Conservation (phyloP, 805 yeast genomes). For the Zygosaccharomyces pseudorouxii region DNA sequence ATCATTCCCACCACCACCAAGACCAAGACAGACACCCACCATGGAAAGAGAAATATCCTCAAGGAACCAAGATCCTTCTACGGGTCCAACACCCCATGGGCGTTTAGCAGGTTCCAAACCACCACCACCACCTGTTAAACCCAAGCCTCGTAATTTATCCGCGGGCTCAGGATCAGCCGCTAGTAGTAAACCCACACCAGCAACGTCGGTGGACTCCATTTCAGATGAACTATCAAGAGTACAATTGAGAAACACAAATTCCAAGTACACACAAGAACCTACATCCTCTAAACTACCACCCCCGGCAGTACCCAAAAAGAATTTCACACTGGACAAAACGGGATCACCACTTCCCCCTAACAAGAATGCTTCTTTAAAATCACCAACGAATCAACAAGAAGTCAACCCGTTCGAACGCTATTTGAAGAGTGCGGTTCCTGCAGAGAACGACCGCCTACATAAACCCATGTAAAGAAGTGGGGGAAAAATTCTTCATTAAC, state of each 20-base stretch:
- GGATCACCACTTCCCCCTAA: slow-evolving; percentile 20
- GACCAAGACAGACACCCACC: slow-evolving; percentile 8
- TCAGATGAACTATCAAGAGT: slow-evolving; percentile 15
- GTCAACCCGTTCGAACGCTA: slow-evolving; percentile 38
- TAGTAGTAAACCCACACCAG: background rate
- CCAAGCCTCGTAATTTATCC: slow-evolving; percentile 25
- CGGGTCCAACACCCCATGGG: background rate
- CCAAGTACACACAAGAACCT: slow-evolving; percentile 1
- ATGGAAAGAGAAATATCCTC: slow-evolving; percentile 7
- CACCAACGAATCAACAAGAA: slow-evolving; percentile 10
- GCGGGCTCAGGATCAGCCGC: background rate
- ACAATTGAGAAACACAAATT: slow-evolving; percentile 16
- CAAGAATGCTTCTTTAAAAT: slow-evolving; percentile 11
- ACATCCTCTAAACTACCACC: slow-evolving; percentile 11
- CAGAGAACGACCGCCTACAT: slow-evolving; percentile 35
- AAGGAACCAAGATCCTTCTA: slow-evolving; percentile 13
- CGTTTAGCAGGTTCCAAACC: background rate
- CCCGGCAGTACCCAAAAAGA: slow-evolving; percentile 22
- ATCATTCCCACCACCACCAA: slow-evolving; percentile 30
- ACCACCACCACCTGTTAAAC: slow-evolving; percentile 26
- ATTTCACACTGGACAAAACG: slow-evolving; percentile 10
- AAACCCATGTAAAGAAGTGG: slow-evolving; percentile 6
- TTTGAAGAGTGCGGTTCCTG: slow-evolving; percentile 38
- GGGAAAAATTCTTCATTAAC: background rate
- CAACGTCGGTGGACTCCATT: slow-evolving; percentile 7